A percentile compares a stretch with the other conserved stretches of the same genome.
Evolutionary conservation across 2,329 filamentous ascomycete species (phyloP).

Genomic region (Epichloe elymi): DNA sequence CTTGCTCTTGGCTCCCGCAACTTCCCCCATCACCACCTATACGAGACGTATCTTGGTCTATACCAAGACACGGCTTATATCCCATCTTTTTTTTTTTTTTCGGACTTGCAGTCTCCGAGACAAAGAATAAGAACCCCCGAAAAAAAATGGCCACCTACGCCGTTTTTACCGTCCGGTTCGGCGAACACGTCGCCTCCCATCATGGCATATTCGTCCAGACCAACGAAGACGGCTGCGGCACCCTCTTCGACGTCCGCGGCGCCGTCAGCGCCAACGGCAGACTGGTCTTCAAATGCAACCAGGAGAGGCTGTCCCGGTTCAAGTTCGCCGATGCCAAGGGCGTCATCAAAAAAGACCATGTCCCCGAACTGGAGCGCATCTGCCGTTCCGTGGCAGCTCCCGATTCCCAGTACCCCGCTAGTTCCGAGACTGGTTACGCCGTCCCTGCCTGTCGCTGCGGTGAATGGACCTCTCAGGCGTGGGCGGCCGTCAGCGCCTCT

Average conservation of each 20-base stretch:
- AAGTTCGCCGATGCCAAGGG: background rate
- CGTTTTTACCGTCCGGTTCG: constrained; percentile 2
- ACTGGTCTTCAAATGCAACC: constrained; percentile 1
- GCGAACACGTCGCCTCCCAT: background rate
- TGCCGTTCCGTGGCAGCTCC: constrained; percentile 1
- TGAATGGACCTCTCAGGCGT: constrained; percentile 2
- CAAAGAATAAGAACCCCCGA: background rate
- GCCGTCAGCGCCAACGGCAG: constrained; percentile 2
- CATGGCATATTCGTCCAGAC: constrained; percentile 5
- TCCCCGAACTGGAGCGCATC: background rate
- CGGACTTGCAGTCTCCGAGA: too few relatives aligned
- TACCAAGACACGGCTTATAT: too few relatives aligned
- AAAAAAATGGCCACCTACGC: background rate
- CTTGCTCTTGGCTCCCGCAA: too few relatives aligned
- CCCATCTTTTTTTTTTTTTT: too few relatives aligned
- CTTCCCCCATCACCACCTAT: too few relatives aligned
- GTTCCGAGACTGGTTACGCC: background rate
- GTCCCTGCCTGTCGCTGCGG: constrained; percentile 3
- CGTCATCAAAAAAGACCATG: background rate
- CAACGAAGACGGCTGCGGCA: constrained; percentile 2
- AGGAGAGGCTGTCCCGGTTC: constrained; percentile 2
- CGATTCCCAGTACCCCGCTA: constrained; percentile 1
- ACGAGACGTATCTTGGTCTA: too few relatives aligned
- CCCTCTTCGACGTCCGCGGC: constrained; percentile 5
- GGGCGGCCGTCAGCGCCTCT: background rate